Conservation (phyloP, 2,329 filamentous ascomycete genomes). For the Fusarium sp. region DNA sequence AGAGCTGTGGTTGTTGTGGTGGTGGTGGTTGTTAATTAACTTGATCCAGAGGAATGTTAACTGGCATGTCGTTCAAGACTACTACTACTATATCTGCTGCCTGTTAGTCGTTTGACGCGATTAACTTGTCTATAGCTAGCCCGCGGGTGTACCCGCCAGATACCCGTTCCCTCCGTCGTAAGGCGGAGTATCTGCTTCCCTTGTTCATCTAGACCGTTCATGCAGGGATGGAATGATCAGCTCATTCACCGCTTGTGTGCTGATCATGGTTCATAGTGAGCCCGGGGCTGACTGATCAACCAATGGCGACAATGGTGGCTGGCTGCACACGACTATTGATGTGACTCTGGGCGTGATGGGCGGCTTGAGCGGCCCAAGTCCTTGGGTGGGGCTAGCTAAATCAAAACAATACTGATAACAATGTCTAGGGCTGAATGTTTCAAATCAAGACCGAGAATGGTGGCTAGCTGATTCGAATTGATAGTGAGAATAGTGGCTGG, state of each 20-base stretch:
- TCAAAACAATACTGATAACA: too few relatives aligned
- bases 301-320: too few relatives aligned
- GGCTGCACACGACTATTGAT: too few relatives aligned
- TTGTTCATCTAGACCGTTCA: not conserved
- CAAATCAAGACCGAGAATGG: not conserved
- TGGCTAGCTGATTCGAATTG: not conserved
- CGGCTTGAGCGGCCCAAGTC: too few relatives aligned
- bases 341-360: too few relatives aligned
- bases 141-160: not conserved
- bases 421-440: too few relatives aligned
- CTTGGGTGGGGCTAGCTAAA: too few relatives aligned
- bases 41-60: not conserved
- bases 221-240: not conserved
- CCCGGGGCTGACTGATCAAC: not conserved
- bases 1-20: rapidly evolving
- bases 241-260: not conserved
- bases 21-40: not conserved
- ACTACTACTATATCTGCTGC: rapidly evolving
- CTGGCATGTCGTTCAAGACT: not conserved
- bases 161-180: not conserved
- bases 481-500: not conserved
- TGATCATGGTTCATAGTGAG: not conserved
- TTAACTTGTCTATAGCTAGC: too few relatives aligned
- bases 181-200: not conserved
- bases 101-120: not conserved